Percentiles rank a stretch among this genome's conserved stretches.
These are phyloP conservation scores for Cenchrus americanus DNA, from an alignment of 176 grass and related monocot species.

Conservation along the genomic window DNA sequence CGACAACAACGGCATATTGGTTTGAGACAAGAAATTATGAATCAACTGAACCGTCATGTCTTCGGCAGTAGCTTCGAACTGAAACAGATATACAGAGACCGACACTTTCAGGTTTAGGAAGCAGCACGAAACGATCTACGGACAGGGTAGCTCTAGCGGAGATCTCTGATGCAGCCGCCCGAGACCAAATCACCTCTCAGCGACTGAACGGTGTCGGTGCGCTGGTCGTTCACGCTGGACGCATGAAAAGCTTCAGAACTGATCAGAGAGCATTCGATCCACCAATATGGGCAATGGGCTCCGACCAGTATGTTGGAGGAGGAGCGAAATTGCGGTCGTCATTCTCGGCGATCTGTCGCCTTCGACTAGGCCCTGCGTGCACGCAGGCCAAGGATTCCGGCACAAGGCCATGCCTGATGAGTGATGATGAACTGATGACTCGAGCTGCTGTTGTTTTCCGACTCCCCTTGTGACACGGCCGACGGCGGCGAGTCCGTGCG, in stretches of 20 bases:
- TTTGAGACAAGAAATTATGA: no score
- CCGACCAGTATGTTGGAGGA: not conserved
- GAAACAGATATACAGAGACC: no score
- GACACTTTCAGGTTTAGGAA: no score
- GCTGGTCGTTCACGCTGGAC: not conserved
- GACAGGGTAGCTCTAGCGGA: no score
- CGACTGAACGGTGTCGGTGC: not conserved
- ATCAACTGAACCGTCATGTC: no score
- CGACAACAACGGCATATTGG: no score
- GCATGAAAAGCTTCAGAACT: not conserved
- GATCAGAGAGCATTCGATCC: not conserved
- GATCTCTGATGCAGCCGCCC: not conserved
- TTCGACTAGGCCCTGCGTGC: not conserved
- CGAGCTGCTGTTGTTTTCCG: not conserved
- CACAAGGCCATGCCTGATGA: not conserved
- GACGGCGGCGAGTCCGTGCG: not conserved
- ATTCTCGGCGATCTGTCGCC: not conserved
- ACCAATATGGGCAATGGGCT: not conserved
- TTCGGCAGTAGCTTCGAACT: no score
- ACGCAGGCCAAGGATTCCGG: not conserved
- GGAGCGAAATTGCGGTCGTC: not conserved
- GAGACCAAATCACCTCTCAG: not conserved
- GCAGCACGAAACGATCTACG: no score
- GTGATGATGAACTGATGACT: not conserved
- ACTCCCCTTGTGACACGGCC: not conserved